Evolutionary conservation across 1,284 basidiomycete species (phyloP).

Genomic region (Pseudozyma tsukubaensis): DNA sequence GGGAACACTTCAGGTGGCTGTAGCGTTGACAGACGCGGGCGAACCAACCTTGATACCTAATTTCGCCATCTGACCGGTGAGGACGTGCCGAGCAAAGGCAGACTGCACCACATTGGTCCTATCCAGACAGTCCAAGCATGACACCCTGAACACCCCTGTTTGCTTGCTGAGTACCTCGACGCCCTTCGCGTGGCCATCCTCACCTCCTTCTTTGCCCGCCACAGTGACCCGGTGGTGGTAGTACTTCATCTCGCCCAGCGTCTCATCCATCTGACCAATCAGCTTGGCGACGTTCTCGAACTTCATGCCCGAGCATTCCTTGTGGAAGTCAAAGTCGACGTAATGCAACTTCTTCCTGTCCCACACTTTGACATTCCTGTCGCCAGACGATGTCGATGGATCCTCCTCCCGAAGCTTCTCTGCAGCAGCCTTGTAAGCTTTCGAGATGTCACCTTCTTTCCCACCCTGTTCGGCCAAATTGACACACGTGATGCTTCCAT

Average conservation of each 20-base stretch:
- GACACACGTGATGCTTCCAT: conserved; percentile 70
- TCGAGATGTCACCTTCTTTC: conserved; percentile 83
- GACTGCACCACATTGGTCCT: conserved; percentile 97
- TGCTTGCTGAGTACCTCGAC: conserved; percentile 71
- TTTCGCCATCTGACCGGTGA: conserved; percentile 75
- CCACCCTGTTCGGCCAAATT: conserved; percentile 92
- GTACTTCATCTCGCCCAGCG: conserved; percentile 74
- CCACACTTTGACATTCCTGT: conserved; percentile 76
- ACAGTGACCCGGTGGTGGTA: conserved; percentile 32
- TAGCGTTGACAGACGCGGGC: not conserved
- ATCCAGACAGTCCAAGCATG: conserved; percentile 95
- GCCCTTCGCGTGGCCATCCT: conserved; percentile 73
- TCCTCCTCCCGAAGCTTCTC: conserved; percentile 79
- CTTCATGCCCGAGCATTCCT: conserved; percentile 77
- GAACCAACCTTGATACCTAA: conserved; percentile 35
- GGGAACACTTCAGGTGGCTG: not conserved
- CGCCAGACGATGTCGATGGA: conserved; percentile 80
- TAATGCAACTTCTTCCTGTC: conserved; percentile 94
- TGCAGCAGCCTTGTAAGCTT: conserved; percentile 80
- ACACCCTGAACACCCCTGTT: conserved; percentile 89
- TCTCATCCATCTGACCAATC: conserved; percentile 84
- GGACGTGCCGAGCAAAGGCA: conserved; percentile 84
- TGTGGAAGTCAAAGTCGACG: conserved; percentile 97
- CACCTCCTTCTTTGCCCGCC: no score
- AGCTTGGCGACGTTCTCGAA: conserved; percentile 73